phyloP scores from a whole-genome alignment of 768 basidiomycete genomes.

The Lanmaoa pseudosensibilis region DNA sequence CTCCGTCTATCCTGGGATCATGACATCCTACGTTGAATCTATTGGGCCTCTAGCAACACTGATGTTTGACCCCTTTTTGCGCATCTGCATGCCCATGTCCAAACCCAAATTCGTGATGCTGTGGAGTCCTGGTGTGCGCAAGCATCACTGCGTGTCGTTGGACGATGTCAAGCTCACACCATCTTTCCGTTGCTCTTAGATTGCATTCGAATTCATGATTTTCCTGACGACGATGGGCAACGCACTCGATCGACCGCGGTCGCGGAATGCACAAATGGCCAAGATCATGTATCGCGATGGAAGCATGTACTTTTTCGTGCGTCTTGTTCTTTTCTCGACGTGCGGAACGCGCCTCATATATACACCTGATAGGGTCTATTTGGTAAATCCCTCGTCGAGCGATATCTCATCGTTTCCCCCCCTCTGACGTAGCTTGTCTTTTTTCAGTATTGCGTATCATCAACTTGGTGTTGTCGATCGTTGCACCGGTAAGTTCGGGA shows the following conservation, averaged over 20 bases:
- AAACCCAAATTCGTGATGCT: conserved; percentile 26
- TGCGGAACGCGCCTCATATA: background rate
- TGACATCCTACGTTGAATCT: background rate
- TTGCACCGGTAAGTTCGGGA: conserved; percentile 24
- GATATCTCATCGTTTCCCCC: no score
- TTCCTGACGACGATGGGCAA: conserved; percentile 33
- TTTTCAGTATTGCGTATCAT: conserved; percentile 20
- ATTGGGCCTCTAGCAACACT: conserved; percentile 16
- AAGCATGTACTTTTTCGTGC: conserved; percentile 28
- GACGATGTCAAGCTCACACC: background rate
- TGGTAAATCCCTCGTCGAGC: conserved; percentile 12
- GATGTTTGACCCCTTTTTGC: conserved; percentile 7
- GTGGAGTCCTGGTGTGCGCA: conserved; percentile 32
- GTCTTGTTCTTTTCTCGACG: background rate
- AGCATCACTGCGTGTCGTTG: background rate
- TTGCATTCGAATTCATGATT: conserved; percentile 32
- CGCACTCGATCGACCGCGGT: conserved; percentile 27
- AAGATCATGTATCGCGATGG: conserved; percentile 32
- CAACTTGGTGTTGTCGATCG: conserved; percentile 22
- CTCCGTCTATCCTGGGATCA: no score
- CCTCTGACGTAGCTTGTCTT: background rate
- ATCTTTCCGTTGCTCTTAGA: conserved; percentile 9
- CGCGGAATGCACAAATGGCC: conserved; percentile 15
- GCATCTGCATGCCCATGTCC: conserved; percentile 20
- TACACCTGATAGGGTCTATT: conserved; percentile 20